Evolutionary conservation across 2,329 filamentous ascomycete species (phyloP), one percentile per base, ranked within the genome.

Genomic region (Teratosphaeria nubilosa): DNA sequence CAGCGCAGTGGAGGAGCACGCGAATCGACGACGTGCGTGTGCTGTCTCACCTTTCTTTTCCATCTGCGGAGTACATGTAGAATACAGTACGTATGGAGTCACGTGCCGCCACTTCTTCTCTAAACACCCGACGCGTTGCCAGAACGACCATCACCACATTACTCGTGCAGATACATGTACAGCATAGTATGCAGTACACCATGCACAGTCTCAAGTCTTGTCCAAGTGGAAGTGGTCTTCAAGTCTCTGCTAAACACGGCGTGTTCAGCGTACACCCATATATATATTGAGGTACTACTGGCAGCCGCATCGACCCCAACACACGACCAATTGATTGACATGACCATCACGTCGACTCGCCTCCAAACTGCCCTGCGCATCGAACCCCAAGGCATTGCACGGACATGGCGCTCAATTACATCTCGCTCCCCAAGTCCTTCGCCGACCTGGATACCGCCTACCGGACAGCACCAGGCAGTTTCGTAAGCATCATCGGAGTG

Each of bases 401-500:
- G 13, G 34, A 16, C 10, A 41, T 41, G 34, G 34, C 34, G 13
- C 34, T 41, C 16, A n/a, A 41, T 16, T 41, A 27, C 13, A 61
- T 61, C 56, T 53, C 54, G 7, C 62, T 62, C 2, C 68, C 68
- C 10, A 27, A 55, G 9, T 62, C 61, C 34, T 71, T 69, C 60
- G 48, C 62, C 24, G 65, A 68, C 57, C 61, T 70, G n/a, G 58
- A 60, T 2, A 55, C 56, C 6, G 66, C 64, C 10, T 61, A 63
- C 45, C 56, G 57, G 14, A 50, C 59, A 16, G 51, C 58, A 11
- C 27, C 56, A 2, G 34, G 58, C 48, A 62, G 66, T 62, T 65
- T 69, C 58, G 75, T 85, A 62, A 86, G 77, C 72, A 74, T 94
- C 48, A 80, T 90, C 55, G 91, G 90, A 1, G 72, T 92, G 4